phyloP scores from a whole-genome alignment of 2,329 filamentous ascomycete genomes.

The Pseudocercospora pini-densiflorae region DNA sequence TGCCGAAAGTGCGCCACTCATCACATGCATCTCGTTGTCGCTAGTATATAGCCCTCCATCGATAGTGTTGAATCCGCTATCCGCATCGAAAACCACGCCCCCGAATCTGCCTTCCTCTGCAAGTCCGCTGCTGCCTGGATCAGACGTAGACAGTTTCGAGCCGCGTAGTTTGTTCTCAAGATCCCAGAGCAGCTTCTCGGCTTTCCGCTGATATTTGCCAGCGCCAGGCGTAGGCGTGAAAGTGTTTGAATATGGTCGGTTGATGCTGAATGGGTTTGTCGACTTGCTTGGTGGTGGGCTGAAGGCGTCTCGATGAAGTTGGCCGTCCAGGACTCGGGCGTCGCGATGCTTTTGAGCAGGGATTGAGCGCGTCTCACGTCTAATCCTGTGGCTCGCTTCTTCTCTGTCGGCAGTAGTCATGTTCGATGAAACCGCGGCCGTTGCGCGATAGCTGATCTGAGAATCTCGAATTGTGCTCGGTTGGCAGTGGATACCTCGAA shows the following conservation, averaged over 20 bases:
- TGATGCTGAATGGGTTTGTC: neutral
- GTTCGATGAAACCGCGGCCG: neutral
- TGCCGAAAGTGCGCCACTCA: constrained; percentile 2
- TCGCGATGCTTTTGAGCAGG: neutral
- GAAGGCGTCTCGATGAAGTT: neutral
- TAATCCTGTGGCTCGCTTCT: neutral
- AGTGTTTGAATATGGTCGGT: neutral
- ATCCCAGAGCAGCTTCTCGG: constrained; percentile 6
- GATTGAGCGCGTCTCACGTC: neutral
- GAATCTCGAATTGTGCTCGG: neutral
- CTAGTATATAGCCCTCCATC: neutral
- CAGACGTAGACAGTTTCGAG: neutral
- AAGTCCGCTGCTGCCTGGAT: neutral
- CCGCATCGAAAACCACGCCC: neutral
- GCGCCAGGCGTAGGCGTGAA: neutral
- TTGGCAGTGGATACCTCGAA: neutral
- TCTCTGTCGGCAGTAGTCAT: neutral
- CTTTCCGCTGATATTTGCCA: neutral
- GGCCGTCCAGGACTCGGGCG: neutral
- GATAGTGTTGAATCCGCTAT: neutral
- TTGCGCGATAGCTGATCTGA: neutral
- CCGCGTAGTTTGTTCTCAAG: neutral
- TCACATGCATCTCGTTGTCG: neutral
- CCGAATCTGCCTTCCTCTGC: neutral
- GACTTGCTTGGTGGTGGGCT: neutral